phyloP scores from a whole-genome alignment of 305 asterid genomes.

The Withania somnifera region DNA sequence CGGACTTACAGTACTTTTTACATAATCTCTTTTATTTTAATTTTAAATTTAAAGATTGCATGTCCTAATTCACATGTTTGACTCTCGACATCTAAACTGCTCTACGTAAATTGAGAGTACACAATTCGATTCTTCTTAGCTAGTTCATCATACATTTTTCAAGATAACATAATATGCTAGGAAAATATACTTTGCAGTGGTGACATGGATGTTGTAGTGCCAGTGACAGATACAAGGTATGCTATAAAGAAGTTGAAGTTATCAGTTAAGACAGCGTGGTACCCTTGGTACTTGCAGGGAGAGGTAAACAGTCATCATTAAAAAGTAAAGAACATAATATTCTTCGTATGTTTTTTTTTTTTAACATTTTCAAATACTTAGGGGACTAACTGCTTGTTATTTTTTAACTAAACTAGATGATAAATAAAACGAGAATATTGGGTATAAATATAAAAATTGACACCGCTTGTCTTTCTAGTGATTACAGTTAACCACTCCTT shows the following conservation, averaged over 20 bases:
- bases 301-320: slow-evolving; percentile 10
- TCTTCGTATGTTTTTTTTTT: neutral
- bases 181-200: slow-evolving; percentile 21
- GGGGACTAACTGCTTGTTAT: too few species aligned
- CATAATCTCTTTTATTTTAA: too few species aligned
- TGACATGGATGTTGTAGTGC: slow-evolving; percentile 22
- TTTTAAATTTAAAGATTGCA: neutral
- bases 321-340: neutral
- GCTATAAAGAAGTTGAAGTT: slow-evolving; percentile 17
- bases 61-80: neutral
- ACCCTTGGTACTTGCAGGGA: slow-evolving; percentile 26
- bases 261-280: slow-evolving; percentile 23
- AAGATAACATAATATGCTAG: neutral
- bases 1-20: too few species aligned
- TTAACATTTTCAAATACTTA: too few species aligned
- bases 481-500: neutral
- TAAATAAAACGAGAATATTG: too few species aligned
- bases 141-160: neutral
- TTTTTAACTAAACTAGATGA: too few species aligned
- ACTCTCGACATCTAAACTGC: neutral
- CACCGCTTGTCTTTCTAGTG: neutral
- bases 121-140: neutral
- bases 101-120: neutral
- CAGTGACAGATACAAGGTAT: slow-evolving; percentile 27
- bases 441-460: too few species aligned